Evolutionary conservation across 1,284 basidiomycete genomes (phyloP), one percentile per base, ranked within the genome.

Genomic region (Austroboletus niveus): DNA sequence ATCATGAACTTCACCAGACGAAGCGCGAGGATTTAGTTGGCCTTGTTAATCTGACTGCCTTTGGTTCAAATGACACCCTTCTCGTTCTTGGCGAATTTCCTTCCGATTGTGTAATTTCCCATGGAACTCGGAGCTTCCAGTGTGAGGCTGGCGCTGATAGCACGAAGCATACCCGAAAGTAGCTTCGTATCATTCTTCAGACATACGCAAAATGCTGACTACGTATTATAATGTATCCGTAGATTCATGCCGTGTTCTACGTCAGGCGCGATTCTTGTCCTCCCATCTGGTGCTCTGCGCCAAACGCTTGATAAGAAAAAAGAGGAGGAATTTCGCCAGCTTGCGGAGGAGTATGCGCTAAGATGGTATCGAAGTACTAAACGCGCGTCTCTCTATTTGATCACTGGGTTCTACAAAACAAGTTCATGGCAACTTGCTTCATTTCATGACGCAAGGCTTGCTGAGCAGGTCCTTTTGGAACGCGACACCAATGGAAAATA

Each of bases 381-480:
- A 17, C 17, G 17, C 17, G 17, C 17, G 17, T 17, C 53, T 2
- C 31, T 55, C 12, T 43, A 55, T n/a, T 7, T 55, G 4, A 30
- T 55, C n/a, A 55, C 53, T 3, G 53, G 53, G 8, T 46, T 49
- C 17, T 31, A 47, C 7, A 42, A 40, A 41, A 34, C 36, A 17
- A 15, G 4, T 38, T 38, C 36, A 17, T 38, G 36, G 36, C n/a
- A n/a, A 17, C 36, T 38, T 7, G 52, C 42, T 1, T 53, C 52
- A 5, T 54, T 53, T 15, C 4, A 17, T 38, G 2, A 30, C 8
- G 36, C 30, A 3, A 2, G 3, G 42, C 47, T 5, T 2, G 22
- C 5, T 54, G 40, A 8, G 39, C 14, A 7, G 36, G 3, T 17
- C 36, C 3, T 48, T 14, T 1, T 35, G 30, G 44, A 54, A 20